Percentiles rank a stretch among this genome's conserved stretches.
These are phyloP conservation scores for Pseudopithomyces chartarum DNA, from an alignment of 2,329 filamentous ascomycete species.

Conservation along the genomic window DNA sequence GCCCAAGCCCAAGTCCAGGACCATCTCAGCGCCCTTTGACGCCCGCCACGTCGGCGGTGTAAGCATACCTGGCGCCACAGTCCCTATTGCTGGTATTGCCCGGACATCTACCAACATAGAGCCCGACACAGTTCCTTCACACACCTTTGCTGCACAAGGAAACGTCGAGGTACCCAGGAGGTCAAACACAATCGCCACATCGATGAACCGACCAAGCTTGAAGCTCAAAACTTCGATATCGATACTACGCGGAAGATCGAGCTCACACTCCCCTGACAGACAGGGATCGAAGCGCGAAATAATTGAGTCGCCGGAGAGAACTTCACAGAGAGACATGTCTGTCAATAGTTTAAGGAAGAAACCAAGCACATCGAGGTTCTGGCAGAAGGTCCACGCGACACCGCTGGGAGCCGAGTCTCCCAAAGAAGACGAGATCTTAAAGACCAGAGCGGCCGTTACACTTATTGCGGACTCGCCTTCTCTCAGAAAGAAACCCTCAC, in stretches of 20 bases:
- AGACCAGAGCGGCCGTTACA: not conserved
- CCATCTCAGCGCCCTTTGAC: conserved; percentile 41
- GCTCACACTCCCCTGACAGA: conserved; percentile 20
- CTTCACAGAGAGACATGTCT: not conserved
- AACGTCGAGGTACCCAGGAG: conserved; percentile 31
- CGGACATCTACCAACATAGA: conserved; percentile 22
- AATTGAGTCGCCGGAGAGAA: not conserved
- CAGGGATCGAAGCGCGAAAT: conserved; percentile 5
- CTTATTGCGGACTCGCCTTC: not conserved
- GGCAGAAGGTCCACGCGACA: conserved; percentile 22
- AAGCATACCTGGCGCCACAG: conserved; percentile 26
- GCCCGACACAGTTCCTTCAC: conserved; percentile 33
- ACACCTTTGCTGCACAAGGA: conserved; percentile 29
- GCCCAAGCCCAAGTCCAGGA: conserved; percentile 26
- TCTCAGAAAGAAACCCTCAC: not conserved
- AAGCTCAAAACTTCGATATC: conserved; percentile 33
- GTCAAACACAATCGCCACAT: conserved; percentile 31
- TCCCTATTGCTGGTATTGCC: conserved; percentile 21
- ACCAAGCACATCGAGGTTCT: conserved; percentile 23
- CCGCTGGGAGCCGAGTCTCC: not conserved
- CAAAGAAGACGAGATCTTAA: not conserved
- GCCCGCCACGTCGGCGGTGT: conserved; percentile 40
- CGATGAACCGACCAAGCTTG: conserved; percentile 31
- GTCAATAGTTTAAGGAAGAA: conserved; percentile 21
- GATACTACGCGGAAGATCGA: conserved; percentile 23